Percentiles rank a stretch among this genome's conserved stretches.
These are phyloP conservation scores for Xylaria hypoxylon DNA, from an alignment of 2,329 filamentous ascomycete genomes.

Conservation along the genomic window DNA sequence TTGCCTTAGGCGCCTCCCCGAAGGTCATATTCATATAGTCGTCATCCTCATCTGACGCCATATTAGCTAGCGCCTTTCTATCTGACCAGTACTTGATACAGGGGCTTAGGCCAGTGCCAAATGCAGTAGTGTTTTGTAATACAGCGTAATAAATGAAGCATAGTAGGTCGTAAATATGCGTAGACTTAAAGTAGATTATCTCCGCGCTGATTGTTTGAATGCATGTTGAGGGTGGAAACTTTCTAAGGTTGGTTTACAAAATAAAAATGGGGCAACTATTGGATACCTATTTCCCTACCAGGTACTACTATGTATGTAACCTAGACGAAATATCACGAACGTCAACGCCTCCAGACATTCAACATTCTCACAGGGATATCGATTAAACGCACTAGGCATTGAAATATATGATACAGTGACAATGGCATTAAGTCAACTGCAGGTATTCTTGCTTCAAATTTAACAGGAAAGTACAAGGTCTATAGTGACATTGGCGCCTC, in stretches of 20 bases:
- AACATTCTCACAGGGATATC: not conserved
- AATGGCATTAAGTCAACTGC: not conserved
- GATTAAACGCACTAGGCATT: not conserved
- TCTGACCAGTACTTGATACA: not conserved
- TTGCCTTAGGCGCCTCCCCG: slow-evolving; percentile 67
- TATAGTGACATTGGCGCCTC: slow-evolving; percentile 30
- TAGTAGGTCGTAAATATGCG: not conserved
- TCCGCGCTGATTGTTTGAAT: not conserved
- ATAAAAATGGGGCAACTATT: slow-evolving; percentile 26
- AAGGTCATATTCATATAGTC: slow-evolving; percentile 99
- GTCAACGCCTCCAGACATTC: not conserved
- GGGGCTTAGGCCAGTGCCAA: not conserved
- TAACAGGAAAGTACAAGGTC: slow-evolving; percentile 31
- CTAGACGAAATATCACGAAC: not conserved
- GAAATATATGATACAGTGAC: slow-evolving; percentile 8
- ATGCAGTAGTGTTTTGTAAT: not conserved
- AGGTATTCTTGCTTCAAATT: slow-evolving; percentile 16
- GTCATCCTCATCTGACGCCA: slow-evolving; percentile 72
- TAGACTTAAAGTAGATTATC: not conserved
- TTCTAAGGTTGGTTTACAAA: slow-evolving; percentile 12
- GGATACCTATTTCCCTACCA: no score
- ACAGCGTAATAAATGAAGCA: not conserved
- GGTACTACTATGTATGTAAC: no score
- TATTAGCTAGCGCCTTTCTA: slow-evolving; percentile 21
- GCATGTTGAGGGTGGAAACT: not conserved